These are phyloP conservation scores for Scleromitrula shiraiana DNA, from an alignment of 2,329 filamentous ascomycete genomes.

Conservation along the genomic window DNA sequence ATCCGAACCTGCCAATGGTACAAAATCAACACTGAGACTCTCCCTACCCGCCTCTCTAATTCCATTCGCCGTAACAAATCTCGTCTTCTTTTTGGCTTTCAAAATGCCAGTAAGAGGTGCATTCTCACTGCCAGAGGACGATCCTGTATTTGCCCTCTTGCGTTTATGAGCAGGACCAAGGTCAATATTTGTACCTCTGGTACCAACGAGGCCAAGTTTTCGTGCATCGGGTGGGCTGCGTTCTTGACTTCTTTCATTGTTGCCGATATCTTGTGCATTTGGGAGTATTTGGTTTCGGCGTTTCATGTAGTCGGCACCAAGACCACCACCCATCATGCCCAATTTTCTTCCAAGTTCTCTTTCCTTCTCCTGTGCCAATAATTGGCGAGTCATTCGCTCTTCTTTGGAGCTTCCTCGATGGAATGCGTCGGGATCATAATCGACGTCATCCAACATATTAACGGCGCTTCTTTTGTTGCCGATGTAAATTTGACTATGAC, in stretches of 20 bases:
- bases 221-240: constrained; percentile 36
- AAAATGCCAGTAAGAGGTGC: not conserved
- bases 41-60: constrained; percentile 71
- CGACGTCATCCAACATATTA: constrained; percentile 57
- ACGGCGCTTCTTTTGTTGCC: constrained; percentile 46
- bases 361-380: constrained; percentile 64
- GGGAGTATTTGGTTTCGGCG: constrained; percentile 13
- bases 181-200: constrained; percentile 39
- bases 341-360: constrained; percentile 63
- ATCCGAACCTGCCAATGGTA: constrained; percentile 22
- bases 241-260: constrained; percentile 8
- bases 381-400: constrained; percentile 56
- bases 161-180: constrained; percentile 51
- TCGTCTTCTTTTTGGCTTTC: constrained; percentile 52
- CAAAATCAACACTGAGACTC: constrained; percentile 52
- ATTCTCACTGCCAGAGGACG: constrained; percentile 24
- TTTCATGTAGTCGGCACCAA: constrained; percentile 64
- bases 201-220: constrained; percentile 37
- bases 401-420: constrained; percentile 49
- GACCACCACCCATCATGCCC: constrained; percentile 53
- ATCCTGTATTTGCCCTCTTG: constrained; percentile 39
- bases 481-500: constrained; percentile 50
- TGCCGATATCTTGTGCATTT: constrained; percentile 7
- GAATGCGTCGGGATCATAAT: constrained; percentile 46
- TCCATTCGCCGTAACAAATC: constrained; percentile 71